Evolutionary conservation across 192 early-diverging fungal species (phyloP).

Genomic region (Funneliformis geosporum): DNA sequence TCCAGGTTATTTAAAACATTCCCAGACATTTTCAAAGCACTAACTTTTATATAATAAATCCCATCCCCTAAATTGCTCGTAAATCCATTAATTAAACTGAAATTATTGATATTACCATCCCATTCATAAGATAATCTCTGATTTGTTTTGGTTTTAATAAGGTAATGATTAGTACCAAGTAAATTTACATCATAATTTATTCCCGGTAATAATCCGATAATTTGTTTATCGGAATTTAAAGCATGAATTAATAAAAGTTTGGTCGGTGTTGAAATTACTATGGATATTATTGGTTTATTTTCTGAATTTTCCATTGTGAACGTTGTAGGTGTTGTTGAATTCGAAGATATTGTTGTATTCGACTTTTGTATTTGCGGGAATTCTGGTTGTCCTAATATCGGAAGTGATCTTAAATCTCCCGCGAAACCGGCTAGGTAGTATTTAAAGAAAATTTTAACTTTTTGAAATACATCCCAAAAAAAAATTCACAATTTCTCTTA

Average conservation of each 20-base stretch:
- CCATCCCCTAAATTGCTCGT: conserved; percentile 18
- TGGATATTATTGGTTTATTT: neutral
- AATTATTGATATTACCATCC: neutral
- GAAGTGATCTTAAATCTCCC: neutral
- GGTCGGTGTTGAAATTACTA: neutral
- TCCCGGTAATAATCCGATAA: neutral
- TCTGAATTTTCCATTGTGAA: neutral
- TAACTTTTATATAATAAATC: conserved; percentile 35
- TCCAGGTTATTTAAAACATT: conserved; percentile 12
- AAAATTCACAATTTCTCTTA: neutral
- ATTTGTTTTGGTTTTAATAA: neutral
- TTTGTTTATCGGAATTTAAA: neutral
- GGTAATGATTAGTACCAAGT: neutral
- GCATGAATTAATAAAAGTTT: neutral
- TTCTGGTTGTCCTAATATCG: neutral
- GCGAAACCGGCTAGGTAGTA: neutral
- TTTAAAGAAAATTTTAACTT: too few relatives aligned
- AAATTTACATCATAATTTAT: neutral
- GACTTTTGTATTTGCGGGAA: neutral
- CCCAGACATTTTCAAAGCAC: conserved; percentile 36
- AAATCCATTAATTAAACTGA: neutral
- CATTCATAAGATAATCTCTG: neutral
- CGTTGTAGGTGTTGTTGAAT: neutral
- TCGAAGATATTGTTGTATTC: too few relatives aligned
- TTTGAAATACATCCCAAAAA: too few relatives aligned